Evolutionary conservation across 805 yeast species (phyloP), one percentile per base, ranked within the genome.

Genomic region (Metschnikowia cubensis): DNA sequence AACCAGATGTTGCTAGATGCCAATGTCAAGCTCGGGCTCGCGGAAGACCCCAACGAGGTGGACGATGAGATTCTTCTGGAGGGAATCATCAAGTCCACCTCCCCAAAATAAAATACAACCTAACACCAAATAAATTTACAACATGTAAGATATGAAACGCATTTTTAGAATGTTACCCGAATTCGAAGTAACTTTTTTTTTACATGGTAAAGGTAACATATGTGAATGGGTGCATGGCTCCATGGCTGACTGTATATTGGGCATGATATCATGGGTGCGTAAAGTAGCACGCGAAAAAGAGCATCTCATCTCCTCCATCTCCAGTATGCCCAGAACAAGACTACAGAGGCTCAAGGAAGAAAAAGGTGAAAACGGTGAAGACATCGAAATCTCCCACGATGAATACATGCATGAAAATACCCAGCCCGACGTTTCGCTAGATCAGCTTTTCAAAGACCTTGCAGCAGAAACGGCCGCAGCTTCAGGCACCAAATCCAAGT

Each of bases 1-100:
- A 79, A 74, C 48, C 81, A 78, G 51, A 50, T 68, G 10, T 57
- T 78, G 15, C 54, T 79, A 22, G 77, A 77, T 48, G 73, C 75
- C 4, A 75, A 73, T 47, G 62, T 75, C 25, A 51, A 60, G 35
- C 46, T 69, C 8, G 79, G 74, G 1, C 58, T 73, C 22, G 17
- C 13, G 7, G 75, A 72, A 2, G 18, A 47, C 47, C 15, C 33
- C 53, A 63, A 59, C 45, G 50, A 45, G 20, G 46, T 57, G 35
- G 66, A 62, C 44, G 57, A 52, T 13, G 55, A 42, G 43, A 45
- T 60, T 31, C 36, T 59, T n/a, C 42, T 33, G 41, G 59, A 54
- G 8, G 60, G 57, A 15, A 35, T 49, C 7, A 22, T 39, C 17
- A 38, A 22, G 21, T 18, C 13, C 11, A 25, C 29, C 11, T 25